Base-by-base conservation (phyloP, 352 stramenopile genomes). In the Pythium coloratum region DNA sequence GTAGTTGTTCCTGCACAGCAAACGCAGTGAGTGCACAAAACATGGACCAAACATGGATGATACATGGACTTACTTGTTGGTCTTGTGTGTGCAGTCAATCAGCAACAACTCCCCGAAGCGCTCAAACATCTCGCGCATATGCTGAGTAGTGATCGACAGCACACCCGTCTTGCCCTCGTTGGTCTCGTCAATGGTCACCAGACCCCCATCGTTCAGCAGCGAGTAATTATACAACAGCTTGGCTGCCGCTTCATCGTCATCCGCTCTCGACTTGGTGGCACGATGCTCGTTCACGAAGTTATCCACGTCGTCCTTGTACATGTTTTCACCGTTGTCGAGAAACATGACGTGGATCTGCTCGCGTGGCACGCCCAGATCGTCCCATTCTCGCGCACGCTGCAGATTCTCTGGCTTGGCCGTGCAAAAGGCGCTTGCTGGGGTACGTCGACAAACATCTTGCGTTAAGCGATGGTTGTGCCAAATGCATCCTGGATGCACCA, bases 1-100 rank as follows among this genome's bases (percentile, higher is more conserved):
- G 36, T 67, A 67, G 40, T 69, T 53, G 55, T 66, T 49, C 13
- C 58, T 64, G 54, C n/a, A n/a, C 46, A 54, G 46, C 8, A 54
- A 26, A 14, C n/a, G 5, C 8, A 14, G n/a, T 54, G 12, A 54
- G 20, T 5, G 30, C 13, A 54, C 7, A 8, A 14, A 14, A 20
- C 46, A 30, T 54, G 46, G 18, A 30, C 46, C 4, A 54, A 54
- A 30, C 46, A 49, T 49, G 40, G 40, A 49, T 6, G 16, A 4
- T 18, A 49, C 40, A 49, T 49, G 13, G 13, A 49, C 40, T 4
- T 49, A 49, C 13, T 49, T 49, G 55, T 53, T 62, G 9, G 36
- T 62, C 16, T 57, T 57, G 28, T 57, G 51, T 2, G 51, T 57
- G 28, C 51, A 57, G 30, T 57, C 20, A 26, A 57, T 26, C 6